These are phyloP conservation scores for Xylariales sp. DNA, from an alignment of 2,329 filamentous ascomycete species.

Conservation along the genomic window DNA sequence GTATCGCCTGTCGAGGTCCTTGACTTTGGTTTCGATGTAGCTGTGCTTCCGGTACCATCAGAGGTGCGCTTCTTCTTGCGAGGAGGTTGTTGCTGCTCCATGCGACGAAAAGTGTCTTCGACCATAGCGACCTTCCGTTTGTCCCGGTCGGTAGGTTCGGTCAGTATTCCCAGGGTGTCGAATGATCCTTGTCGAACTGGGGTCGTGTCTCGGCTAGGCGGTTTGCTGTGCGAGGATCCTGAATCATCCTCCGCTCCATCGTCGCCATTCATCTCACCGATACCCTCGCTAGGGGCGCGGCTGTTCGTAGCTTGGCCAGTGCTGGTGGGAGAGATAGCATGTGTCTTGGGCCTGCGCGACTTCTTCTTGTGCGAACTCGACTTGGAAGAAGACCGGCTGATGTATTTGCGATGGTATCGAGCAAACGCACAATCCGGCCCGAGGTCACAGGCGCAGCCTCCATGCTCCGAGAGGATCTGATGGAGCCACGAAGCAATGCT, in stretches of 20 bases:
- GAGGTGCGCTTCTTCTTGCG: constrained; percentile 61
- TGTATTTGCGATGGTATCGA: constrained; percentile 57
- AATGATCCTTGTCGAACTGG: constrained; percentile 56
- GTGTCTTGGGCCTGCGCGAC: constrained; percentile 51
- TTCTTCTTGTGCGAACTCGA: constrained; percentile 35
- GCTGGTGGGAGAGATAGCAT: constrained; percentile 57
- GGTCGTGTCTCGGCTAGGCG: constrained; percentile 61
- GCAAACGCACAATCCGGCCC: constrained; percentile 59
- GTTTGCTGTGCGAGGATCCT: constrained; percentile 56
- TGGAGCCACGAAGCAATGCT: constrained; percentile 61
- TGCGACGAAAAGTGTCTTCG: constrained; percentile 58
- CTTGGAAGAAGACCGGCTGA: constrained; percentile 40
- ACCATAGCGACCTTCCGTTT: constrained; percentile 64
- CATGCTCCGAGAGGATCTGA: constrained; percentile 69
- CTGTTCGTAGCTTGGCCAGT: constrained; percentile 59
- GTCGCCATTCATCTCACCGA: no score
- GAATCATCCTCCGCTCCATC: constrained; percentile 53
- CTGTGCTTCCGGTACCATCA: constrained; percentile 39
- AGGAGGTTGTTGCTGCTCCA: constrained; percentile 54
- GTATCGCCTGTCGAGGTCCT: constrained; percentile 18
- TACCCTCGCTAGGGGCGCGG: constrained; percentile 58
- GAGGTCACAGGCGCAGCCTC: constrained; percentile 70
- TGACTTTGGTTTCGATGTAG: constrained; percentile 34
- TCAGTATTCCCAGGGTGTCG: constrained; percentile 55
- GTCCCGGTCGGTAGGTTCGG: constrained; percentile 61